Evolutionary conservation across 805 yeast genomes (phyloP).

Genomic region (Metschnikowia corniflorae): DNA sequence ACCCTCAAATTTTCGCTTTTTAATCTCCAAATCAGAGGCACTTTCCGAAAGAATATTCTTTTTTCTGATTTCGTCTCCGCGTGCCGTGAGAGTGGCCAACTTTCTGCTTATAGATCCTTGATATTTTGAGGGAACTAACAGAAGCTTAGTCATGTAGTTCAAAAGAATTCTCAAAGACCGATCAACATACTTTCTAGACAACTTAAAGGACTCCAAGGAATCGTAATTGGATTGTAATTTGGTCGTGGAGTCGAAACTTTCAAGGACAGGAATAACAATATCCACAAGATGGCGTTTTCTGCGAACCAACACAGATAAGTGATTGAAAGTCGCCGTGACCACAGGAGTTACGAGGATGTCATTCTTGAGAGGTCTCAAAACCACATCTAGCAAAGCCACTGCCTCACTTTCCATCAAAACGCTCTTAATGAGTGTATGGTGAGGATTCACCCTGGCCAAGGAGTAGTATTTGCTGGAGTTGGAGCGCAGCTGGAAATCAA

Average conservation of each 20-base stretch:
- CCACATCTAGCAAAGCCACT: slow-evolving; percentile 54
- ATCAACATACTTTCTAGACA: slow-evolving; percentile 61
- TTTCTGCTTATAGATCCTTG: slow-evolving; percentile 28
- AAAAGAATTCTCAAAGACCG: slow-evolving; percentile 48
- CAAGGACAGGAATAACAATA: slow-evolving; percentile 55
- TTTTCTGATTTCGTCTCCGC: slow-evolving; percentile 41
- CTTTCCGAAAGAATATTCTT: slow-evolving; percentile 31
- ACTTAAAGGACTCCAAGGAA: slow-evolving; percentile 44
- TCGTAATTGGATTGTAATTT: slow-evolving; percentile 52
- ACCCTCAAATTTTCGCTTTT: slow-evolving; percentile 42
- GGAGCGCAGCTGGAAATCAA: slow-evolving; percentile 46
- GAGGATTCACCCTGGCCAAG: slow-evolving; percentile 46
- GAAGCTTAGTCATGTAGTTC: slow-evolving; percentile 36
- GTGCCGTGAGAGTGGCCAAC: slow-evolving; percentile 25
- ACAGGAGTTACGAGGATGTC: slow-evolving; percentile 52
- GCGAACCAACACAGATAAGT: slow-evolving; percentile 58
- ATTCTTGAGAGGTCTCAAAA: slow-evolving; percentile 53
- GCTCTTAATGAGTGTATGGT: slow-evolving; percentile 63
- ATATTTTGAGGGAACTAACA: slow-evolving; percentile 33
- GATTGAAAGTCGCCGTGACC: slow-evolving; percentile 66
- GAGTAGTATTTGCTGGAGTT: slow-evolving; percentile 41
- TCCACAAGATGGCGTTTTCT: slow-evolving; percentile 59
- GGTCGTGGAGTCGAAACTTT: slow-evolving; percentile 56
- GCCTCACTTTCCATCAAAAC: slow-evolving; percentile 63
- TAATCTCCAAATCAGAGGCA: slow-evolving; percentile 29